Base-by-base conservation (phyloP, 257 asterid genomes). In the Nicotiana knightiana region DNA sequence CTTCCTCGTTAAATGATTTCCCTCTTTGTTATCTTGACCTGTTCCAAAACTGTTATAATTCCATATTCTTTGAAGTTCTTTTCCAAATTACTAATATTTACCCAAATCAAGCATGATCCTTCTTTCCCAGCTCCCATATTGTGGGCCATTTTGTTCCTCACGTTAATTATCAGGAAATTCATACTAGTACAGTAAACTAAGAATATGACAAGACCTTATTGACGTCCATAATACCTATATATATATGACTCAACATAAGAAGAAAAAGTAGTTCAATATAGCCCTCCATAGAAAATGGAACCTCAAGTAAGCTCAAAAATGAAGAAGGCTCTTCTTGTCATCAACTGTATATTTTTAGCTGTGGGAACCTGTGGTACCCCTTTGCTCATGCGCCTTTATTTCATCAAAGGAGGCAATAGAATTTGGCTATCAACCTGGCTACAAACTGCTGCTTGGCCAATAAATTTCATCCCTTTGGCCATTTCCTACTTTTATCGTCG, bases 281-380 rank as follows among this genome's bases (percentile, higher is more conserved):
- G 51, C 37, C 32, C 57, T 37, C 57, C 10, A 43, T 70, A n/a
- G 18, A 11, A 70, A 39, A 70, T 73, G 35, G 79, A 73, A 48
- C 43, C 79, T 73, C 79, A 48, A 48, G 39, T 81, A 80, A 81
- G 63, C 83, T 79, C 51, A 39, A 21, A 37, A 85, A 57, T 67
- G 73, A 82, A 82, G 71, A 85, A 48, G 65, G 16, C 53, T 1
- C 86, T 85, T 21, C 79, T 85, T 5, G 67, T 85, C 13, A 18
- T 82, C 17, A 82, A 85, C 53, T 79, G 82, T 62, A n/a, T 57
- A 28, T 80, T 85, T 81, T 78, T 85, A 75, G 88, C 80, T 58
- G 82, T 85, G 2, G 86, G 88, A 55, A 82, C 80, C 77, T 85
- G 88, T 33, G 88, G 88, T 35, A 82, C 77, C 46, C 88, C 86